Evolutionary conservation across 2,329 filamentous ascomycete species (phyloP).

Genomic region (Coniella vitis): DNA sequence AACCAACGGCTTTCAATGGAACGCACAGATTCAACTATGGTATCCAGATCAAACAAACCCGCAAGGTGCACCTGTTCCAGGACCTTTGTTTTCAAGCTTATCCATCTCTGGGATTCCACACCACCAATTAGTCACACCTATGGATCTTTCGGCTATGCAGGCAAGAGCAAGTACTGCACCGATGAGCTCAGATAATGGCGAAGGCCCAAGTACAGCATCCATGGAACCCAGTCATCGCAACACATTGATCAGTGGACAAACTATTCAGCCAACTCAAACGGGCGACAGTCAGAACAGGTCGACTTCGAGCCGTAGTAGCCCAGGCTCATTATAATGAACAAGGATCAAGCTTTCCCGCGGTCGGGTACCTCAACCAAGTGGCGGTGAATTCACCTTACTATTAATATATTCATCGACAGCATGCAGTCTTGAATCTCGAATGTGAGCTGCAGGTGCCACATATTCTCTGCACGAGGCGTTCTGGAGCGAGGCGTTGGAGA

Average conservation of each 20-base stretch:
- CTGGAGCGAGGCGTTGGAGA: too few species aligned
- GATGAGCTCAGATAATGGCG: neutral
- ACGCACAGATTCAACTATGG: slow-evolving; percentile 10
- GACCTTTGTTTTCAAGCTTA: neutral
- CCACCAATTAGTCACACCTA: slow-evolving; percentile 6
- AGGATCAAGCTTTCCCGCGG: neutral
- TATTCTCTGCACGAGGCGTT: too few species aligned
- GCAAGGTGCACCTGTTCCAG: slow-evolving; percentile 3
- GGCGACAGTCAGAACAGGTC: slow-evolving; percentile 5
- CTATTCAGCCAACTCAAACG: neutral
- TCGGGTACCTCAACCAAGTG: too few species aligned
- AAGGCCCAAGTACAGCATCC: slow-evolving; percentile 2
- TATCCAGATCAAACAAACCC: neutral
- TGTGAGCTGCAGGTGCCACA: too few species aligned
- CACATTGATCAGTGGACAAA: neutral
- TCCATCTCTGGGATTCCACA: neutral
- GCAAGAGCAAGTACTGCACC: slow-evolving; percentile 10
- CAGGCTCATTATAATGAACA: neutral
- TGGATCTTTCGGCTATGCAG: slow-evolving; percentile 11
- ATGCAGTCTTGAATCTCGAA: too few species aligned
- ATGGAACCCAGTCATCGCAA: neutral
- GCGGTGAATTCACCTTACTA: too few species aligned
- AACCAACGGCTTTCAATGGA: slow-evolving; percentile 3
- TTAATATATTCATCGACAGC: too few species aligned
- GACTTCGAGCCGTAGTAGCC: slow-evolving; percentile 13